Percentiles rank a stretch among this genome's conserved stretches.
Evolutionary conservation across 2,329 filamentous ascomycete species (phyloP).

Genomic region (Phoma herbarum): DNA sequence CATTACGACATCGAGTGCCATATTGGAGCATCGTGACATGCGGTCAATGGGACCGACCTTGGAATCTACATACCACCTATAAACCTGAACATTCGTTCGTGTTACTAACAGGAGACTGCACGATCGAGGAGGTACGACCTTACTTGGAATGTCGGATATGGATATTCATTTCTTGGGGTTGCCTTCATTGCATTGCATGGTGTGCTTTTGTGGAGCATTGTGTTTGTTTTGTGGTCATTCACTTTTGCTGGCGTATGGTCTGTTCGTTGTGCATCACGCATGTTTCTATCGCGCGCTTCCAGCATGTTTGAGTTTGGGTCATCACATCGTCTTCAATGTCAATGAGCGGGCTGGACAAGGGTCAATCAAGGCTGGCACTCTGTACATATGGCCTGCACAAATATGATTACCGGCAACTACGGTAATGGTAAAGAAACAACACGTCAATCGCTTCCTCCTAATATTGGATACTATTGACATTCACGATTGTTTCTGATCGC

Average conservation of each 20-base stretch:
- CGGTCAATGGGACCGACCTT: conserved; percentile 2
- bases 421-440: conserved; percentile 18
- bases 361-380: conserved; percentile 18
- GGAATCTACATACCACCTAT: conserved; percentile 25
- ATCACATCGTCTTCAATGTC: conserved; percentile 22
- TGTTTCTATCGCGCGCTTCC: conserved; percentile 18
- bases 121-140: conserved; percentile 4
- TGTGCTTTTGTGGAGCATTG: conserved; percentile 41
- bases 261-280: conserved; percentile 20
- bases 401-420: conserved; percentile 14
- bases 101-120: conserved; percentile 4
- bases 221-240: conserved; percentile 23
- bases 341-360: conserved; percentile 21
- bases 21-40: conserved; percentile 3
- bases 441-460: neutral
- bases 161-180: conserved; percentile 29
- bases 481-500: neutral
- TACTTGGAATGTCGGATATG: conserved; percentile 9
- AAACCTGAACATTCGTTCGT: conserved; percentile 11
- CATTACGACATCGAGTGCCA: conserved; percentile 7
- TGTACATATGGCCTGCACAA: conserved; percentile 24
- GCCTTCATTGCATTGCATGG: conserved; percentile 43
- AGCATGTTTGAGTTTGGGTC: conserved; percentile 21
- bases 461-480: neutral
- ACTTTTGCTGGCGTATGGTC: conserved; percentile 20